Conservation (phyloP, 1,284 basidiomycete genomes). For the Puccinia coronata region DNA sequence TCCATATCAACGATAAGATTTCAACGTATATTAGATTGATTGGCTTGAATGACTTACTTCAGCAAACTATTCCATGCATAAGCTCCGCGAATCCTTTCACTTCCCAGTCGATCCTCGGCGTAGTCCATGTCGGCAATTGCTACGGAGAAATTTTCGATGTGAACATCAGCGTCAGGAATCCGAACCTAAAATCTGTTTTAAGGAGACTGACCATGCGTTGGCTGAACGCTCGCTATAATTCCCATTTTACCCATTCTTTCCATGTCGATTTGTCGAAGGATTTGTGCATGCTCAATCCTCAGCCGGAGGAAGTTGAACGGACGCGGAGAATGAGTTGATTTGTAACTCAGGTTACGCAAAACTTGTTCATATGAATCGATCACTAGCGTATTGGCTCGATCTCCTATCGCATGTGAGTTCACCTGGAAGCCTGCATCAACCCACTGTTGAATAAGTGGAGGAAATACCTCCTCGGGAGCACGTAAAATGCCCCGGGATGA, state of each 20-base stretch:
- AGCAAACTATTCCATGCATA: constrained; percentile 55
- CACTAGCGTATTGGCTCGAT: constrained; percentile 55
- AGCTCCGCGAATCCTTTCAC: constrained; percentile 52
- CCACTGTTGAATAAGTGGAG: constrained; percentile 43
- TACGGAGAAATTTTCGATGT: neutral
- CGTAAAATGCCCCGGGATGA: constrained; percentile 23
- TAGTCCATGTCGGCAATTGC: constrained; percentile 55
- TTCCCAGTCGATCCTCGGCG: constrained; percentile 54
- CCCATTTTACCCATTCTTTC: constrained; percentile 52
- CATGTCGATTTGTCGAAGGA: constrained; percentile 52
- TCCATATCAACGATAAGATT: neutral
- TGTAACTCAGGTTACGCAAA: constrained; percentile 31
- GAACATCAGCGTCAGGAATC: neutral
- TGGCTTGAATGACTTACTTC: constrained; percentile 14
- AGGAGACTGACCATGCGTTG: constrained; percentile 54
- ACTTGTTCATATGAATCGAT: constrained; percentile 55
- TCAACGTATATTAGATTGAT: neutral
- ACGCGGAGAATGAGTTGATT: neutral
- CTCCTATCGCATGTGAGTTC: constrained; percentile 54
- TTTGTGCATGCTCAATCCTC: constrained; percentile 56
- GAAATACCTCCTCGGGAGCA: neutral
- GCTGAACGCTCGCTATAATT: constrained; percentile 56
- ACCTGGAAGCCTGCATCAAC: constrained; percentile 40
- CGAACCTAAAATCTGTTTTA: neutral
- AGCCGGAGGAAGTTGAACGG: constrained; percentile 49